Conservation (phyloP, 176 grass and related monocot genomes). For the Themeda triandra region DNA sequence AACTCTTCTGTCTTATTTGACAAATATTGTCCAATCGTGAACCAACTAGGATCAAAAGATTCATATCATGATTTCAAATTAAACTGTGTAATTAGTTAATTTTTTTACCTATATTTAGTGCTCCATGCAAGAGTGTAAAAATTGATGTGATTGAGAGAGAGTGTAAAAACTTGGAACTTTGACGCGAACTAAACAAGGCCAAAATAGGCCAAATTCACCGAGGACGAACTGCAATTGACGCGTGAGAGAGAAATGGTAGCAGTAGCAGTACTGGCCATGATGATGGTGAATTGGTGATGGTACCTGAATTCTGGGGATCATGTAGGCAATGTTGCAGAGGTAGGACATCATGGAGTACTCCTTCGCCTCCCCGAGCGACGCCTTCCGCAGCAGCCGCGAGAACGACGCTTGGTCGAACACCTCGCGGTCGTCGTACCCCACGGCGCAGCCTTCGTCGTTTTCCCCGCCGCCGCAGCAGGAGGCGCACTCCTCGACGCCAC, state of each 20-base stretch:
- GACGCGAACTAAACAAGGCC: too few relatives aligned
- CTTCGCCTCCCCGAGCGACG: slow-evolving; percentile 49
- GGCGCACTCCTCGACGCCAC: slow-evolving; percentile 10
- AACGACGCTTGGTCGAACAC: slow-evolving; percentile 73
- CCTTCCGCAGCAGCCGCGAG: slow-evolving; percentile 67
- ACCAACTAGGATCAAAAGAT: too few relatives aligned
- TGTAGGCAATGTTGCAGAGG: slow-evolving; percentile 80
- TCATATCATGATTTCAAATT: too few relatives aligned
- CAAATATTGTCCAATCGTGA: too few relatives aligned
- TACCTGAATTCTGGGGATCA: slow-evolving; percentile 74
- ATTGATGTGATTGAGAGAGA: too few relatives aligned
- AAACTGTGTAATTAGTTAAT: too few relatives aligned
- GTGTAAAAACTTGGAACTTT: too few relatives aligned
- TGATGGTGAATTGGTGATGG: not conserved
- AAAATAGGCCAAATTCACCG: not conserved
- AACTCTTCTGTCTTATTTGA: too few relatives aligned
- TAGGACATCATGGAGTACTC: slow-evolving; percentile 76
- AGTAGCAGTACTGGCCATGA: not conserved
- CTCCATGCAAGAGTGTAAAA: too few relatives aligned
- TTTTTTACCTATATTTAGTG: too few relatives aligned
- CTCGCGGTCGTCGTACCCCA: slow-evolving; percentile 42
- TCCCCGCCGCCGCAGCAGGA: slow-evolving; percentile 27
- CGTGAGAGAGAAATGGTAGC: not conserved
- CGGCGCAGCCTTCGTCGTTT: slow-evolving; percentile 25
- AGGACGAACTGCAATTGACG: not conserved